Evolutionary conservation across 2,329 filamentous ascomycete genomes (phyloP), one percentile per base, ranked within the genome.

Genomic region (Diaporthe ampelina): DNA sequence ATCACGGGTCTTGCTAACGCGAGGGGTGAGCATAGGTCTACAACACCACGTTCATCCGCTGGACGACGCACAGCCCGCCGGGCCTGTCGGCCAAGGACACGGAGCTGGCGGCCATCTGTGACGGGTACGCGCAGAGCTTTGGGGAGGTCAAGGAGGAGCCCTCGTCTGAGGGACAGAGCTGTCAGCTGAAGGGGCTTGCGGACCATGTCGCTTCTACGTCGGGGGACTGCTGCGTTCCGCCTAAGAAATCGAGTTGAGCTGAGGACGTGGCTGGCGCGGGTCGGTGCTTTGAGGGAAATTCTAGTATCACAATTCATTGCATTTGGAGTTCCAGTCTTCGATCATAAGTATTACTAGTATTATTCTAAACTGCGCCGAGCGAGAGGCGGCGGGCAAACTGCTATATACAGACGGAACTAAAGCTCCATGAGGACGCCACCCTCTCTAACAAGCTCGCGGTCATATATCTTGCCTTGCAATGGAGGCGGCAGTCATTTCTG

Each of bases 61-160:
- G 93, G 93, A 94, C 92, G 11, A 94, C 93, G 1, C 93, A 94
- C 80, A 88, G 84, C 74, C 92, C 92, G 0, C 83, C 85, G 11
- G 93, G 93, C 1, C 83, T 95, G n/a, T 92, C 91, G 0, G 82
- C 83, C 26, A 91, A 90, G 79, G 93, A 94, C 79, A 82, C 93
- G 37, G 79, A 85, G 50, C 87, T 94, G 82, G 93, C 93, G 0
- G 79, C 81, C 7, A 85, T 90, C 75, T 94, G 92, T 78, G 93
- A 94, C 81, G 80, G 85, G 32, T 82, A 91, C 9, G 91, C 90
- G 37, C 79, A 77, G 21, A 86, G 89, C 76, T 88, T 91, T 80
- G 90, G 90, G 48, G 91, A 92, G 81, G 78, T 87, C 24, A 78
- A 83, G 52, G 81, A 79, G 67, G 59, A 58, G 17, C 6, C 19